Evolutionary conservation across 2,329 filamentous ascomycete genomes (phyloP).

Genomic region (Alternaria angustiovoidea): DNA sequence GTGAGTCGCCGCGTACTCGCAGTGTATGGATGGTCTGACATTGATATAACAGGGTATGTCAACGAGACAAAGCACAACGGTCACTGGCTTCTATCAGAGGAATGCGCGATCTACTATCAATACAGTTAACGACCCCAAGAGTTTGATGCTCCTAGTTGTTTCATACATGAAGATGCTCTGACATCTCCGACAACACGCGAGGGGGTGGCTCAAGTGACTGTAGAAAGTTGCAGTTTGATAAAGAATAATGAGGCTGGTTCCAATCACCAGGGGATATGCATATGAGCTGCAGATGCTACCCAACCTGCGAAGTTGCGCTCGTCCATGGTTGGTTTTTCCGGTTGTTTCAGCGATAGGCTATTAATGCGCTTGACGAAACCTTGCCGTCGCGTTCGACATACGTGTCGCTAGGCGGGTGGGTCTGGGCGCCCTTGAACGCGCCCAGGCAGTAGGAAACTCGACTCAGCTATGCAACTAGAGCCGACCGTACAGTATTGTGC

Average conservation of each 20-base stretch:
- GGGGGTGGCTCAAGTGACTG: background rate
- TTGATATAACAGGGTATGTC: background rate
- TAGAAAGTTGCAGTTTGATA: background rate
- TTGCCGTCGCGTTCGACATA: background rate
- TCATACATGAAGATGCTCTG: background rate
- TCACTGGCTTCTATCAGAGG: conserved; percentile 27
- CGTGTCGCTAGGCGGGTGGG: background rate
- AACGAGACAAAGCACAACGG: background rate
- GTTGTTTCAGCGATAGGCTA: background rate
- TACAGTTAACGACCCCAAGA: background rate
- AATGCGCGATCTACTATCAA: background rate
- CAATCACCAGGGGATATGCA: background rate
- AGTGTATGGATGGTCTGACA: background rate
- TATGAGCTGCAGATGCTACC: background rate
- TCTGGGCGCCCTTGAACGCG: background rate
- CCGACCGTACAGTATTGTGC: background rate
- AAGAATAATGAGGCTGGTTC: background rate
- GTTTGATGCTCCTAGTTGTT: background rate
- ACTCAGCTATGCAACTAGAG: background rate
- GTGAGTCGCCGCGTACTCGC: background rate
- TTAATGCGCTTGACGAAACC: conserved; percentile 1
- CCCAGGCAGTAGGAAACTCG: background rate
- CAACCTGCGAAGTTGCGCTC: background rate
- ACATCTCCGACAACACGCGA: background rate
- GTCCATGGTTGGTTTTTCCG: background rate